A percentile compares a stretch with the other conserved stretches of the same genome.
These are phyloP conservation scores for Fusarium haematococcum DNA, from an alignment of 2,329 filamentous ascomycete genomes.

Conservation along the genomic window DNA sequence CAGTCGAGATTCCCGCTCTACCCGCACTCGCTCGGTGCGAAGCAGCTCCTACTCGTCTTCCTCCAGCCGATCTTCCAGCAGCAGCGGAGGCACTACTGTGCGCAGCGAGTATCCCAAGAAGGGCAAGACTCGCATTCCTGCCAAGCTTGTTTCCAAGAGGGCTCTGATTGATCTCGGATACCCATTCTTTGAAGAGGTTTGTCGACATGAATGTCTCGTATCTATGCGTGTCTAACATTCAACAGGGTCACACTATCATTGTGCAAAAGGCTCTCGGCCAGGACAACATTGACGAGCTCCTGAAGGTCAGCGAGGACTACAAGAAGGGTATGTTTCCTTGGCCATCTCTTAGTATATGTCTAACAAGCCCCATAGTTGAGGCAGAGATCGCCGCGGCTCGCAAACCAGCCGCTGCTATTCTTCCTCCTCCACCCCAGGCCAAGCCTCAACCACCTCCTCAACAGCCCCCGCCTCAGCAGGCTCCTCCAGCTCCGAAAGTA, in stretches of 20 bases:
- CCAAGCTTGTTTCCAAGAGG: conserved; percentile 80
- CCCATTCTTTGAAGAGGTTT: conserved; percentile 86
- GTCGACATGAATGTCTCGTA: conserved; percentile 36
- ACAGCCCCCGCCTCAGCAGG: conserved; percentile 40
- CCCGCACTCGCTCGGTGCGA: conserved; percentile 53
- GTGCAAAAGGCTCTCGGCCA: conserved; percentile 88
- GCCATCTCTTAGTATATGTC: fast-evolving
- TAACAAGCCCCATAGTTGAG: conserved; percentile 25
- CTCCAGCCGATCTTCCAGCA: conserved; percentile 59
- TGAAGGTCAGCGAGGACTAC: conserved; percentile 84
- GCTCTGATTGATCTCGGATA: conserved; percentile 88
- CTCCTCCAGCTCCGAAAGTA: conserved; percentile 15
- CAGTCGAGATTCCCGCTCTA: conserved; percentile 56
- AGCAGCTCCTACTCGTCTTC: conserved; percentile 59
- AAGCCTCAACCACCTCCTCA: conserved; percentile 56
- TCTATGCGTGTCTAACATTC: conserved; percentile 12
- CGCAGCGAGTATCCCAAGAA: conserved; percentile 79
- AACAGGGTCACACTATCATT: conserved; percentile 81
- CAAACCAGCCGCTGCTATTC: conserved; percentile 41
- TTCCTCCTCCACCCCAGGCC: conserved; percentile 44
- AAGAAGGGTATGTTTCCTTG: conserved; percentile 63
- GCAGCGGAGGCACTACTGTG: conserved; percentile 62
- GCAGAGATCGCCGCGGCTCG: conserved; percentile 30
- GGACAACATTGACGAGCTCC: conserved; percentile 90
- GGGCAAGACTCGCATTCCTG: conserved; percentile 90